These are phyloP conservation scores for Boeremia lycopersici DNA, from an alignment of 2,329 filamentous ascomycete genomes.

Conservation along the genomic window DNA sequence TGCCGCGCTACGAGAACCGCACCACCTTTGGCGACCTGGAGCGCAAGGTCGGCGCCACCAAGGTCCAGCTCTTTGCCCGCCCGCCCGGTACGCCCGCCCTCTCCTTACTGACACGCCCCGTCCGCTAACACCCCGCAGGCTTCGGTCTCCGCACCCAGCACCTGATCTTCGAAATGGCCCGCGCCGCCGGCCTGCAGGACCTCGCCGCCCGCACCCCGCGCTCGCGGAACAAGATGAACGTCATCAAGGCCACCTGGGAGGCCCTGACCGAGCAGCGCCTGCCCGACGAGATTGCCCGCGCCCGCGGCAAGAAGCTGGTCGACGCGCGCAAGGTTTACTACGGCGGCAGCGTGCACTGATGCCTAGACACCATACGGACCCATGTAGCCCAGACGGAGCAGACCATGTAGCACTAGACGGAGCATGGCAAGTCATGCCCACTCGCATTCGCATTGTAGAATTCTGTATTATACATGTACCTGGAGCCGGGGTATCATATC, in stretches of 20 bases:
- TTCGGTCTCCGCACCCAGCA: conserved; percentile 92
- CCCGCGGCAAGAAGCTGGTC: conserved; percentile 91
- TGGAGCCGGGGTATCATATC: conserved; percentile 7
- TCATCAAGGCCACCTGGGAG: conserved; percentile 87
- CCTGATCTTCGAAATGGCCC: conserved; percentile 93
- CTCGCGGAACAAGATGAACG: conserved; percentile 96
- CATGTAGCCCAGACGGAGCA: conserved; percentile 14
- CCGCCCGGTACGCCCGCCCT: conserved; percentile 75
- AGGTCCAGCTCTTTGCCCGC: conserved; percentile 79
- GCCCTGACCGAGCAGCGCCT: conserved; percentile 83
- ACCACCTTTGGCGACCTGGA: conserved; percentile 88
- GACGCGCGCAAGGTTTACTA: conserved; percentile 98
- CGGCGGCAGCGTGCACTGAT: conserved; percentile 65
- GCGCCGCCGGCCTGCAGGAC: conserved; percentile 84
- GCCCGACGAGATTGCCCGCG: conserved; percentile 87
- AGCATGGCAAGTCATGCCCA: background rate
- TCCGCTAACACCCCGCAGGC: conserved; percentile 60
- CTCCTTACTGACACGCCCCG: background rate
- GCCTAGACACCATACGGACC: conserved; percentile 9
- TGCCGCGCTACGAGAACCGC: conserved; percentile 86
- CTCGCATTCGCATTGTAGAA: conserved; percentile 21
- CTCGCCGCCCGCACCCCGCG: conserved; percentile 82
- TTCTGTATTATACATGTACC: conserved; percentile 30
- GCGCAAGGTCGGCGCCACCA: conserved; percentile 85
- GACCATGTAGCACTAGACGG: too few species aligned